Conservation (phyloP, 1,284 basidiomycete genomes). For the Heterobasidion occidentale region DNA sequence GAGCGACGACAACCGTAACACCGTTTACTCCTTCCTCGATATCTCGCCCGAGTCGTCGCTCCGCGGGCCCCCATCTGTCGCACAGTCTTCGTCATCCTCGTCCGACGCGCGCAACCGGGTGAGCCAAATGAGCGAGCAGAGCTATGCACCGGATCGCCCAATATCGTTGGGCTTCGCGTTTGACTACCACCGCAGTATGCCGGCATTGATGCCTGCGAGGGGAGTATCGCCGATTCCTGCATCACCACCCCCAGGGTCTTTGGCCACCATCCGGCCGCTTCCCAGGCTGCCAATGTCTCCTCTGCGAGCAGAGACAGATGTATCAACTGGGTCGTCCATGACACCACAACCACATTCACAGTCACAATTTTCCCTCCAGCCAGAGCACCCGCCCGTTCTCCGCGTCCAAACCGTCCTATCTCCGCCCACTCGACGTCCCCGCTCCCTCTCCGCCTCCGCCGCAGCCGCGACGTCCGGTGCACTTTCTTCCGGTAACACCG, state of each 20-base stretch:
- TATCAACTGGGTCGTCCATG: neutral
- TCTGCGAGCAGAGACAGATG: too few species aligned
- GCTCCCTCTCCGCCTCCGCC: constrained; percentile 6
- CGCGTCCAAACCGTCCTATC: constrained; percentile 8
- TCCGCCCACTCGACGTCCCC: neutral
- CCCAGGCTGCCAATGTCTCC: constrained; percentile 9
- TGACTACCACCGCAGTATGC: constrained; percentile 6
- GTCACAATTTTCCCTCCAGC: constrained; percentile 12
- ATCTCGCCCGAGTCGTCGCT: constrained; percentile 7
- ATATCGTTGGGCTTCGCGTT: constrained; percentile 12
- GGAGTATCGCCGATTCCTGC: neutral
- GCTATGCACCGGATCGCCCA: constrained; percentile 3
- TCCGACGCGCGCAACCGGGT: neutral
- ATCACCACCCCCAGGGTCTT: constrained; percentile 3
- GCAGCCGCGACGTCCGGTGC: neutral
- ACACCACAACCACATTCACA: constrained; percentile 3
- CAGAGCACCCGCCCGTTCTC: constrained; percentile 6
- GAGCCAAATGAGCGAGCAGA: constrained; percentile 5
- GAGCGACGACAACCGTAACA: neutral
- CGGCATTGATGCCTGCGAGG: neutral
- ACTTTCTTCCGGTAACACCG: neutral
- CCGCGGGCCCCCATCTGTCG: neutral
- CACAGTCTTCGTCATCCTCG: constrained; percentile 7
- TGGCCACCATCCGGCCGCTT: constrained; percentile 10
- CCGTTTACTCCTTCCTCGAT: constrained; percentile 11